Evolutionary conservation across 2,329 filamentous ascomycete genomes (phyloP), one percentile per base, ranked within the genome.

Genomic region (Whalleya microplaca): DNA sequence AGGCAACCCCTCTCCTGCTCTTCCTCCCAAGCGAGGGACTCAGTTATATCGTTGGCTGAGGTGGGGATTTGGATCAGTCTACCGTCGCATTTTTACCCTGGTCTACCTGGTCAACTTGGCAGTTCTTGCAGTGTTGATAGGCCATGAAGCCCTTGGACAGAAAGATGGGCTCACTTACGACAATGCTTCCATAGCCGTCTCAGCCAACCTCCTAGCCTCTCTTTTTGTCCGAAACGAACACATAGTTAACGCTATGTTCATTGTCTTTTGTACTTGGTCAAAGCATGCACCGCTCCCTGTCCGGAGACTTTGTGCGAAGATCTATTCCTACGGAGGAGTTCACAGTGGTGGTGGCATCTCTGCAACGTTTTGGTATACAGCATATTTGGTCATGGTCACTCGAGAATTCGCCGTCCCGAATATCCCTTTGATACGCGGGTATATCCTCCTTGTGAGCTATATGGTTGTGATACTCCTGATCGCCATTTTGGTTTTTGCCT

Each of bases 241-340:
- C 45, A 72, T 80, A 32, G 74, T 81, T 66, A 81, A 81, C 66
- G 61, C 69, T 12, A 74, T 81, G 46, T 81, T 78, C 66, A 60
- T 67, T 41, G 56, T 73, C 12, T 75, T 77, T 41, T 74, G 73
- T 55, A 74, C 73, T 18, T 73, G 78, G 46, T 78, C 78, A n/a
- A 69, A 70, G 47, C 76, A 70, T 29, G 72, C 75, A 21, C 79
- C 79, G 6, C 66, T 80, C 21, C 68, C 73, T 41, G 63, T 81
- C 47, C 77, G 81, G 27, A 71, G 75, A 9, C 66, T 77, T 41
- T 73, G 73, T 10, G 79, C 78, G 9, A 81, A 82, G 53, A 73
- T 81, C 5, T 83, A 82, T 64, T 79, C 82, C 57, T 77, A 81
- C 52, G 81, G 81, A n/a, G 81, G 81, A 20, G 70, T 83, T 2